Conservation (phyloP, 2,329 filamentous ascomycete genomes). For the Hortaea sp. region DNA sequence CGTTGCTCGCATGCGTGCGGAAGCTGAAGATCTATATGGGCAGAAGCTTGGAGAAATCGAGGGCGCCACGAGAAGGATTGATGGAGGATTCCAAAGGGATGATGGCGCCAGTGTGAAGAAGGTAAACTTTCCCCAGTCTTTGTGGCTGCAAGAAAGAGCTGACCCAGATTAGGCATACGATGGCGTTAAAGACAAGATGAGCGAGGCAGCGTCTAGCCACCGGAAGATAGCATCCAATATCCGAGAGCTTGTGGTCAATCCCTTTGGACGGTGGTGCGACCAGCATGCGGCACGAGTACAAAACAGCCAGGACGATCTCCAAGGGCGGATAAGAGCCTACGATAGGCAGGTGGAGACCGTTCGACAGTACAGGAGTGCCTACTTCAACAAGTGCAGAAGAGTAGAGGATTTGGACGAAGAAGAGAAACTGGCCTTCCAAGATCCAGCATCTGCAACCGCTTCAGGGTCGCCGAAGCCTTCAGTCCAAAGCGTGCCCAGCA, state of each 20-base stretch:
- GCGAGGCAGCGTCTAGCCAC: conserved; percentile 79
- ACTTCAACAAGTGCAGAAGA: conserved; percentile 97
- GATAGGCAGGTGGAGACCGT: conserved; percentile 83
- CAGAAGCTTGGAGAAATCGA: conserved; percentile 72
- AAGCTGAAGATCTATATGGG: conserved; percentile 86
- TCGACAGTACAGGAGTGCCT: conserved; percentile 87
- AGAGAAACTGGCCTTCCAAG: conserved; percentile 95
- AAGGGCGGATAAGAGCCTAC: conserved; percentile 81
- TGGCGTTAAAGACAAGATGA: conserved; percentile 84
- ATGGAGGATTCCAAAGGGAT: conserved; percentile 76
- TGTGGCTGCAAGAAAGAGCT: too few relatives aligned
- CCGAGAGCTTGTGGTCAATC: conserved; percentile 85
- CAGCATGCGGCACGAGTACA: conserved; percentile 85
- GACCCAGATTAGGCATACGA: conserved; percentile 64
- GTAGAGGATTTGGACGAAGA: conserved; percentile 97
- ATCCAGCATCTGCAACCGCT: conserved; percentile 49
- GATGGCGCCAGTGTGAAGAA: conserved; percentile 94
- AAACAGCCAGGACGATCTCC: conserved; percentile 89
- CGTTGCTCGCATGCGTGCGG: conserved; percentile 85
- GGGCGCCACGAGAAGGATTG: conserved; percentile 68
- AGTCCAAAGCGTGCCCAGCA: conserved; percentile 59
- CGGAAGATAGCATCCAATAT: conserved; percentile 95
- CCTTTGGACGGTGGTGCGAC: conserved; percentile 93
- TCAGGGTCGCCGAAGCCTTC: conserved; percentile 38
- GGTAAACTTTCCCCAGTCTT: conserved; percentile 37